Conservation (phyloP, 1,139 yeast species). For the Nakaseomyces glabratus region DNA sequence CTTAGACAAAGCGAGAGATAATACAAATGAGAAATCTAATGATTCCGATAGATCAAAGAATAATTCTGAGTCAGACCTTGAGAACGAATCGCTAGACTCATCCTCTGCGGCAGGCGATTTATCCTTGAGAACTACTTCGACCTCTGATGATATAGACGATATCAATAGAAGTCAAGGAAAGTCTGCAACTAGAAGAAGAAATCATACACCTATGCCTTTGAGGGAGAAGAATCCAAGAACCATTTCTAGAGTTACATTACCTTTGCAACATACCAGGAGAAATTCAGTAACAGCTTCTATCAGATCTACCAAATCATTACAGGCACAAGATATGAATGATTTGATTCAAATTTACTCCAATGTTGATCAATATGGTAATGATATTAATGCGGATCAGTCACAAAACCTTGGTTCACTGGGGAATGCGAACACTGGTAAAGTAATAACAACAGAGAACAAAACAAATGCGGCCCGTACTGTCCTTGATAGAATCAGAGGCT, state of each 20-base stretch:
- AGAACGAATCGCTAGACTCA: neutral
- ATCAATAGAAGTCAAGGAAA: neutral
- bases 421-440: conserved; percentile 6
- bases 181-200: neutral
- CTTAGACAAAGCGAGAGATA: neutral
- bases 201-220: neutral
- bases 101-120: neutral
- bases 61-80: neutral
- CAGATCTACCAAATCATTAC: conserved; percentile 22
- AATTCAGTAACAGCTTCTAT: neutral
- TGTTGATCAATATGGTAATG: conserved; percentile 31
- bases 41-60: neutral
- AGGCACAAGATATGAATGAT: conserved; percentile 46
- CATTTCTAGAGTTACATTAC: neutral
- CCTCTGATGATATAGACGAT: neutral
- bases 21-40: neutral
- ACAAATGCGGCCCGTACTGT: neutral
- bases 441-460: too few relatives aligned
- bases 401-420: conserved; percentile 2
- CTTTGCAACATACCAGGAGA: neutral
- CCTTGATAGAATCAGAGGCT: conserved; percentile 12
- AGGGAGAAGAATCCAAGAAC: neutral
- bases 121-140: neutral
- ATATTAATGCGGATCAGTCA: neutral
- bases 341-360: conserved; percentile 56